phyloP scores from a whole-genome alignment of 2,329 filamentous ascomycete species.

The Botrytis byssoidea region DNA sequence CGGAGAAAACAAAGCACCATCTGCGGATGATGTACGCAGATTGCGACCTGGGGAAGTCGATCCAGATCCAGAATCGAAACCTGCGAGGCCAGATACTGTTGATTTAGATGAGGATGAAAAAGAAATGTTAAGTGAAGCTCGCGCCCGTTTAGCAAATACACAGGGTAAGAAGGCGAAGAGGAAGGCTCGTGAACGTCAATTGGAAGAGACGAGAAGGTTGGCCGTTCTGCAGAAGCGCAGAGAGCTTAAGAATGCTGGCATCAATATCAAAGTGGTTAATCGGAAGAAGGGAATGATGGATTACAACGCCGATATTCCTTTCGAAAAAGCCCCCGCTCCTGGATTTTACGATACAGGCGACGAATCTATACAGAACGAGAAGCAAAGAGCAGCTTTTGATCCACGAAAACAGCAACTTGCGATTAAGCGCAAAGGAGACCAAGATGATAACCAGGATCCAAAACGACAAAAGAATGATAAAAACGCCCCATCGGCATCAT shows the following conservation, averaged over 20 bases:
- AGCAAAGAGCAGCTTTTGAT: slow-evolving; percentile 80
- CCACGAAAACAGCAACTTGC: slow-evolving; percentile 87
- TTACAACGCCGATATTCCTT: slow-evolving; percentile 98
- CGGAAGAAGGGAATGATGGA: slow-evolving; percentile 97
- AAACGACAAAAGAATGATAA: slow-evolving; percentile 91
- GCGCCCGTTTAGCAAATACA: slow-evolving; percentile 92
- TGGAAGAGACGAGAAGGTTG: slow-evolving; percentile 89
- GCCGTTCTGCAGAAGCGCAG: slow-evolving; percentile 91
- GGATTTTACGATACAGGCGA: slow-evolving; percentile 94
- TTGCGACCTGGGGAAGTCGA: slow-evolving; percentile 91
- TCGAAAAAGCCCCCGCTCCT: slow-evolving; percentile 83
- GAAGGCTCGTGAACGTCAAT: slow-evolving; percentile 90
- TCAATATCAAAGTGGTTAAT: slow-evolving; percentile 93
- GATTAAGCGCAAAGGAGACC: slow-evolving; percentile 90
- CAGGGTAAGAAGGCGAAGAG: slow-evolving; percentile 99
- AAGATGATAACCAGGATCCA: slow-evolving; percentile 73
- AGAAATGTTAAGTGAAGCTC: slow-evolving; percentile 97
- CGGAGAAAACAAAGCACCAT: slow-evolving; percentile 82
- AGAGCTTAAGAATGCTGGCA: slow-evolving; percentile 95
- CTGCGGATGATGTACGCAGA: slow-evolving; percentile 85
- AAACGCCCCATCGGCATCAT: slow-evolving; percentile 70
- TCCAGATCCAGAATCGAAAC: slow-evolving; percentile 95
- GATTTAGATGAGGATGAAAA: slow-evolving; percentile 99
- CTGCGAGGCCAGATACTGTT: slow-evolving; percentile 91
- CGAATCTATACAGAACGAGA: slow-evolving; percentile 78